Conservation (phyloP, 345 rosid species). For the Kernera saxatilis region DNA sequence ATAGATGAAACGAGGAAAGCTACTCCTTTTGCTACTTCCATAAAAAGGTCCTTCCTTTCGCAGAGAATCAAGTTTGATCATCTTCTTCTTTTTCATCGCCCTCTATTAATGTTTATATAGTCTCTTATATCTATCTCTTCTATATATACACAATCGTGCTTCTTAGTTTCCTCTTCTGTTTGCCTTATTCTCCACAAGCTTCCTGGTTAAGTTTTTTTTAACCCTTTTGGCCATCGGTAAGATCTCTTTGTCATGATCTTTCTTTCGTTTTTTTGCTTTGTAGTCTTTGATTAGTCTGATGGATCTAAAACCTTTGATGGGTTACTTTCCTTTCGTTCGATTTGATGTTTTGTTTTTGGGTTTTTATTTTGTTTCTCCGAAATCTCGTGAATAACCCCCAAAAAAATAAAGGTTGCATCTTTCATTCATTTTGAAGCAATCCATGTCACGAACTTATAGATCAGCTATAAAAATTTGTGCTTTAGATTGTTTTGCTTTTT, state of each 20-base stretch:
- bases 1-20: constrained; percentile 34
- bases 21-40: constrained; percentile 27
- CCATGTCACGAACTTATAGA: constrained; percentile 10
- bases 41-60: constrained; percentile 24
- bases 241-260: constrained; percentile 9
- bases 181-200: background rate
- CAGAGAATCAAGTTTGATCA: constrained; percentile 40
- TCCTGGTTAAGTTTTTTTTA: constrained; percentile 24
- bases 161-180: background rate
- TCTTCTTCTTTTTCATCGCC: background rate
- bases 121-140: background rate
- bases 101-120: constrained; percentile 1
- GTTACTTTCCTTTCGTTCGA: constrained; percentile 4
- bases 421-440: constrained; percentile 14
- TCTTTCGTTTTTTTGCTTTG: background rate
- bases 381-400: background rate
- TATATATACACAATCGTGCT: background rate
- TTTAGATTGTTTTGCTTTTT: constrained; percentile 20
- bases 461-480: background rate
- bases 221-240: constrained; percentile 22
- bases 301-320: constrained; percentile 11
- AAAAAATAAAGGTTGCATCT: background rate
- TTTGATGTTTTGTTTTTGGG: background rate
- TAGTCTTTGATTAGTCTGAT: background rate
- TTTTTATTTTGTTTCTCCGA: background rate